A percentile compares a stretch with the other conserved stretches of the same genome.
These are phyloP conservation scores for Arthrobotrys entomopaga DNA, from an alignment of 2,329 filamentous ascomycete species.

Conservation along the genomic window DNA sequence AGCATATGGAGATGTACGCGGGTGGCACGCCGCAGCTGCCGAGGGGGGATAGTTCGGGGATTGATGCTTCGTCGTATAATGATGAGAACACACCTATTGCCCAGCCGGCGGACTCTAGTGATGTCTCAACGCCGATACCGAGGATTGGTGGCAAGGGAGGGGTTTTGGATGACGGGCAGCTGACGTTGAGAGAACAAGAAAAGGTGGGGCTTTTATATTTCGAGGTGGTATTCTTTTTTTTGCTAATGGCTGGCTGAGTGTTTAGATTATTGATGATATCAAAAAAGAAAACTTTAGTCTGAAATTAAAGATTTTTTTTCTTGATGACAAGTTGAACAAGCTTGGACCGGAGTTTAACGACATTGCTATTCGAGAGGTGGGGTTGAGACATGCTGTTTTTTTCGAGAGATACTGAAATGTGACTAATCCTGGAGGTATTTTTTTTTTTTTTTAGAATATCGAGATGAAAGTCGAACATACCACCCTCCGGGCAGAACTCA, in stretches of 20 bases:
- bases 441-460: conserved; percentile 81
- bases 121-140: conserved; percentile 82
- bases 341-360: conserved; percentile 90
- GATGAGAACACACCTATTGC: conserved; percentile 77
- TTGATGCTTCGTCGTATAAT: conserved; percentile 71
- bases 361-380: conserved; percentile 75
- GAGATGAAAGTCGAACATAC: conserved; percentile 93
- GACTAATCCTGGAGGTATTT: conserved; percentile 12
- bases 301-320: conserved; percentile 95
- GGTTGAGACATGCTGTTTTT: not conserved
- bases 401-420: too few species aligned
- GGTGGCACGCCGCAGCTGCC: conserved; percentile 77
- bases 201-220: conserved; percentile 70
- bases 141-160: conserved; percentile 72
- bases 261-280: conserved; percentile 83
- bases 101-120: conserved; percentile 77
- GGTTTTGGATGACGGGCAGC: conserved; percentile 84
- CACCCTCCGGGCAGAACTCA: conserved; percentile 86
- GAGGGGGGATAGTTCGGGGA: conserved; percentile 75
- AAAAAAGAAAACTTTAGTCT: conserved; percentile 98
- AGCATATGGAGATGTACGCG: conserved; percentile 70
- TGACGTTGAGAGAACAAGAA: conserved; percentile 93
- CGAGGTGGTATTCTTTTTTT: not conserved
- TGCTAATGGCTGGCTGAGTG: conserved; percentile 47
- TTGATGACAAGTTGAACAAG: conserved; percentile 89